These are phyloP conservation scores for Tricholoma terreum DNA, from an alignment of 768 basidiomycete genomes.

Conservation along the genomic window DNA sequence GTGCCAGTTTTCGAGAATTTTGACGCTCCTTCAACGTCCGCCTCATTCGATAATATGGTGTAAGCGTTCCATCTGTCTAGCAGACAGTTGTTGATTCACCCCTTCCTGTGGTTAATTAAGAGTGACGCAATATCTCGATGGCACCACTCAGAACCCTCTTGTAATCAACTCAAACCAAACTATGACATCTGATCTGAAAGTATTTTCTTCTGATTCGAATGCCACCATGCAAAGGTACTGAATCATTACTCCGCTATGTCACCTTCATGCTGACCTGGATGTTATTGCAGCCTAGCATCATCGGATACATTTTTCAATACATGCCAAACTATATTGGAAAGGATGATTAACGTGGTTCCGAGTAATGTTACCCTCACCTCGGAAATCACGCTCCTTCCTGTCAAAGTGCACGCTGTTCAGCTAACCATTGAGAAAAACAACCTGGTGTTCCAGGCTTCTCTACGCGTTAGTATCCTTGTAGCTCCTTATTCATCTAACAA, in stretches of 20 bases:
- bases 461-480: conserved; percentile 29
- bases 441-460: conserved; percentile 38
- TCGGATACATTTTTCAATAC: conserved; percentile 32
- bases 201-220: conserved; percentile 39
- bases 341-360: conserved; percentile 51
- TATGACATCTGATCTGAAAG: conserved; percentile 35
- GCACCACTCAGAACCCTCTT: conserved; percentile 37
- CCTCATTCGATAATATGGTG: conserved; percentile 43
- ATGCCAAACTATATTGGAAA: conserved; percentile 38
- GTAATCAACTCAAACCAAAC: conserved; percentile 33
- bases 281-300: conserved; percentile 26
- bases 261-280: neutral
- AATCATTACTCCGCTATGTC: neutral
- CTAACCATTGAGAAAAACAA: conserved; percentile 35
- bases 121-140: conserved; percentile 38
- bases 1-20: conserved; percentile 34
- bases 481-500: neutral
- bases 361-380: conserved; percentile 42
- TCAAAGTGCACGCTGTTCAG: conserved; percentile 37
- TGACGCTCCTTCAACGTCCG: conserved; percentile 34
- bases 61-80: conserved; percentile 17
- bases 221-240: conserved; percentile 37
- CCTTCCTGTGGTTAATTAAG: conserved; percentile 18
- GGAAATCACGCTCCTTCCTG: conserved; percentile 39
- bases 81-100: neutral